Conservation (phyloP, 2,329 filamentous ascomycete species). For the Pseudogymnoascus sp. region DNA sequence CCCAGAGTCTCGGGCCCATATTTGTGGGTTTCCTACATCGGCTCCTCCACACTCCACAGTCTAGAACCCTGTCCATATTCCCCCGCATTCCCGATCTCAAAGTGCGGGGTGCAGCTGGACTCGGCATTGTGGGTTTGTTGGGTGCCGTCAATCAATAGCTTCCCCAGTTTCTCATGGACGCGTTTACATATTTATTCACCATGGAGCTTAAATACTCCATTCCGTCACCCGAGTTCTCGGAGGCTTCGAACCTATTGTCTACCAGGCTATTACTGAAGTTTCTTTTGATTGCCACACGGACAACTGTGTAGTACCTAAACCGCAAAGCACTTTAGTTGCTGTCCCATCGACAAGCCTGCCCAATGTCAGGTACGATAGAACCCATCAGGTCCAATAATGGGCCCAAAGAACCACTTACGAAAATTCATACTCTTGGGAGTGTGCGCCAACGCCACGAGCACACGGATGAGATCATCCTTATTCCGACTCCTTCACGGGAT, state of each 20-base stretch:
- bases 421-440: constrained; percentile 15
- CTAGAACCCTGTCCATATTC: not conserved
- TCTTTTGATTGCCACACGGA: not conserved
- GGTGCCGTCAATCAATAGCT: not conserved
- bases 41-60: not conserved
- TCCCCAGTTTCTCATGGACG: not conserved
- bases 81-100: not conserved
- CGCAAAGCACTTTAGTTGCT: not conserved
- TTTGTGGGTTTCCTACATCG: not conserved
- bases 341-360: not conserved
- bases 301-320: not conserved
- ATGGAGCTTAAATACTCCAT: not conserved
- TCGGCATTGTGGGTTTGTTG: not conserved
- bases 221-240: not conserved
- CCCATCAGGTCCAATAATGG: constrained; percentile 9
- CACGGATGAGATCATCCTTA: constrained; percentile 24
- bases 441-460: constrained; percentile 18
- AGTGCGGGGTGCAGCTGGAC: not conserved
- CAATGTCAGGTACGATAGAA: constrained; percentile 2
- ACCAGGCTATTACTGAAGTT: not conserved
- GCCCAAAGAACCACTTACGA: constrained; percentile 3
- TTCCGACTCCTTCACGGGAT: constrained; percentile 28
- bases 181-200: not conserved
- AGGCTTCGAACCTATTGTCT: not conserved
- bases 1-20: not conserved